These are phyloP conservation scores for Coriaria nepalensis DNA, from an alignment of 306 rosid species.

Conservation along the genomic window DNA sequence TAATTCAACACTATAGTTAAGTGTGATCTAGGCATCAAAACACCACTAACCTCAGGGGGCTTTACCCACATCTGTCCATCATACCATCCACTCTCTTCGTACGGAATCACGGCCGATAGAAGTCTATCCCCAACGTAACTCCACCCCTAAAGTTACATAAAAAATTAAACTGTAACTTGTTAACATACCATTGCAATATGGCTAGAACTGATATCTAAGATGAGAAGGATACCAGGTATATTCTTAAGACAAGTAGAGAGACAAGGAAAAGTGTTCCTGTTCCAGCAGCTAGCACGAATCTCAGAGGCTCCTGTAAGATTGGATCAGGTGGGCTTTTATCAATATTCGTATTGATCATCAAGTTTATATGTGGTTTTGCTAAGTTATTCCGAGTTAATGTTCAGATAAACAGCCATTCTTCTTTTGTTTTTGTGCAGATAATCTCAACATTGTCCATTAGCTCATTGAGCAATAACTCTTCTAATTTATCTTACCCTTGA, in stretches of 20 bases:
- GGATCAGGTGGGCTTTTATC: not conserved
- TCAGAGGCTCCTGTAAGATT: slow-evolving; percentile 76
- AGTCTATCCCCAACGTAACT: slow-evolving; percentile 96
- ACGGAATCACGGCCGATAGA: slow-evolving; percentile 91
- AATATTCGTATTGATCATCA: slow-evolving; percentile 6
- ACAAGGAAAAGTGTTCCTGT: slow-evolving; percentile 93
- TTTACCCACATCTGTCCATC: slow-evolving; percentile 99
- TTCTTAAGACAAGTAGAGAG: slow-evolving; percentile 64
- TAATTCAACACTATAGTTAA: too few species aligned
- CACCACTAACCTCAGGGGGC: slow-evolving; percentile 78
- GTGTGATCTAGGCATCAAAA: not conserved
- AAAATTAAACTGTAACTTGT: not conserved
- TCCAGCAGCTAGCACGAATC: slow-evolving; percentile 89
- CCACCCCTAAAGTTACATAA: slow-evolving; percentile 58
- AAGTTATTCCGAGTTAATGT: too few species aligned
- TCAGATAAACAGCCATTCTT: too few species aligned
- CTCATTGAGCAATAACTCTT: too few species aligned
- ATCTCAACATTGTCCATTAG: too few species aligned
- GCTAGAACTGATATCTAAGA: not conserved
- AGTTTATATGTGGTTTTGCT: not conserved
- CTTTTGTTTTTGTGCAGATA: not conserved
- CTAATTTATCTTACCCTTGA: slow-evolving; percentile 46
- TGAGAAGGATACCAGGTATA: slow-evolving; percentile 61
- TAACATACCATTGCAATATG: not conserved
- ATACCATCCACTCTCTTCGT: slow-evolving; percentile 98